Percentiles rank a stretch among this genome's conserved stretches.
Conservation (phyloP, 148 eudicot genomes). For the Dianthus caryophyllus region DNA sequence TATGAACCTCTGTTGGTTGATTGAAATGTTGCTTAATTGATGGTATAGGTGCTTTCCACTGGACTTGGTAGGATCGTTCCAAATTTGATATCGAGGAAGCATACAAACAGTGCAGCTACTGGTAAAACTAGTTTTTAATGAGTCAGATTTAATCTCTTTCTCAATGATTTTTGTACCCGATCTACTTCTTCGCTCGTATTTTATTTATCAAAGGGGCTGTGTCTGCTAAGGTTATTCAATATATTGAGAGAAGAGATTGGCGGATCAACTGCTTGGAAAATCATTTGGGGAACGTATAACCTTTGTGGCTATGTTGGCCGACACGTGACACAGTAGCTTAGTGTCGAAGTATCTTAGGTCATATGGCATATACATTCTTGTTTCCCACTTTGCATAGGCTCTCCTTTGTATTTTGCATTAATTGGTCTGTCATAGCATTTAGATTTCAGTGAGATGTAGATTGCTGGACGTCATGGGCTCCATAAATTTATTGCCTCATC, state of each 20-base stretch:
- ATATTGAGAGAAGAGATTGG: no score
- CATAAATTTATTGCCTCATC: background rate
- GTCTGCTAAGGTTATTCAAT: no score
- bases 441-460: background rate
- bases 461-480: background rate
- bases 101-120: constrained; percentile 93
- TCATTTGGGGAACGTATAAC: no score
- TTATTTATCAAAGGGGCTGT: background rate
- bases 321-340: no score
- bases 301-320: no score
- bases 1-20: background rate
- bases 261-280: no score
- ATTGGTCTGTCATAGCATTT: background rate
- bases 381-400: background rate
- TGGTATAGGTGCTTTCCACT: constrained; percentile 66
- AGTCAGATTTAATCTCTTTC: background rate
- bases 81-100: constrained; percentile 86
- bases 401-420: background rate
- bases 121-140: constrained; percentile 40
- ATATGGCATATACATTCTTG: background rate
- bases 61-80: constrained; percentile 95
- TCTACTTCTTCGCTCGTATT: background rate
- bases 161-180: background rate
- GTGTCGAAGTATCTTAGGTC: no score
- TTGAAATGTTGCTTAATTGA: constrained; percentile 1